phyloP scores from a whole-genome alignment of 805 yeast species.

The Ogataea polymorpha region DNA sequence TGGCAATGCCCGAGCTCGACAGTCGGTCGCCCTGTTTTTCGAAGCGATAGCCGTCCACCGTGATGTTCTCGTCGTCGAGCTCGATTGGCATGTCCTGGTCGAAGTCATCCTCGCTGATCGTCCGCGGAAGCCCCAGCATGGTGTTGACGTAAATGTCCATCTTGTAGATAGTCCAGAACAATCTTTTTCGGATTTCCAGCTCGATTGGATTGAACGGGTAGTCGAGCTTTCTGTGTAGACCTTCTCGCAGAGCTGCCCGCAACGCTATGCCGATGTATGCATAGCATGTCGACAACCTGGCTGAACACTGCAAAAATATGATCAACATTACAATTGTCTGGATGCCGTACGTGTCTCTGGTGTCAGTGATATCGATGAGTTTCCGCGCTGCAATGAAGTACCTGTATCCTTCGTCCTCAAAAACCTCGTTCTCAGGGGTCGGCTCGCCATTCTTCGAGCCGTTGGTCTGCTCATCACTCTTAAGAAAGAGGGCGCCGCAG shows the following conservation, averaged over 20 bases:
- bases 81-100: constrained; percentile 87
- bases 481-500: constrained; percentile 76
- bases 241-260: constrained; percentile 77
- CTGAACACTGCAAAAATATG: constrained; percentile 82
- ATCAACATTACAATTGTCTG: constrained; percentile 87
- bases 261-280: constrained; percentile 87
- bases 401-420: constrained; percentile 74
- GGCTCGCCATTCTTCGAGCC: constrained; percentile 24
- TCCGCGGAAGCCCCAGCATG: constrained; percentile 78
- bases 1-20: constrained; percentile 77
- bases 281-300: constrained; percentile 81
- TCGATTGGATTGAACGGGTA: constrained; percentile 71
- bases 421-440: constrained; percentile 32
- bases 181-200: constrained; percentile 75
- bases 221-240: constrained; percentile 71
- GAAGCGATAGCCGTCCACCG: constrained; percentile 52
- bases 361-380: constrained; percentile 78
- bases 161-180: constrained; percentile 87
- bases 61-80: constrained; percentile 82
- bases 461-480: constrained; percentile 41
- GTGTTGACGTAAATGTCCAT: constrained; percentile 89
- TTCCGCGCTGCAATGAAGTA: constrained; percentile 80
- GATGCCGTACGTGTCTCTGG: constrained; percentile 75
- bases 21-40: constrained; percentile 46
- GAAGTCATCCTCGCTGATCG: constrained; percentile 72